These are phyloP conservation scores for Acer yangbiense DNA, from an alignment of 345 rosid genomes.

Conservation along the genomic window DNA sequence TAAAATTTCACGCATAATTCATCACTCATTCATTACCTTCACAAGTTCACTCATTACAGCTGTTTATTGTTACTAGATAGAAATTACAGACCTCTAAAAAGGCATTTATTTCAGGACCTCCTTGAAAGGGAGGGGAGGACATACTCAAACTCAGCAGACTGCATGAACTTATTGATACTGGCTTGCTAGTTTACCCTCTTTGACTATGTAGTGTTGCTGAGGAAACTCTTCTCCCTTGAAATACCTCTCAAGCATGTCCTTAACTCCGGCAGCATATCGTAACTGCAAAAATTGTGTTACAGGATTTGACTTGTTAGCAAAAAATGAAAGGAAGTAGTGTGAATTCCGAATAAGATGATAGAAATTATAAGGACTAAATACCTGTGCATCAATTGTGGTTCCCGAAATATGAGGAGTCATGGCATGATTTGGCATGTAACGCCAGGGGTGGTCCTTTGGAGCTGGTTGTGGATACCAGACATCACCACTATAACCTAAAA, in stretches of 20 bases:
- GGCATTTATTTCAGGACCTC: background rate
- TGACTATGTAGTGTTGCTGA: conserved; percentile 75
- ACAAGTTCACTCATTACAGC: background rate
- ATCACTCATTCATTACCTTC: too few relatives aligned
- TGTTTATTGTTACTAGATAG: conserved; percentile 2
- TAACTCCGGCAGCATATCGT: conserved; percentile 84
- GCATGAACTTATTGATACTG: conserved; percentile 59
- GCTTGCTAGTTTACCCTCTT: conserved; percentile 76
- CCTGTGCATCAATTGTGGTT: conserved; percentile 96
- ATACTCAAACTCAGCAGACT: background rate
- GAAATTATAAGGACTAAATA: conserved; percentile 17
- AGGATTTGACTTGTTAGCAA: conserved; percentile 9
- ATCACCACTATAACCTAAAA: conserved; percentile 87
- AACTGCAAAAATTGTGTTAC: conserved; percentile 43
- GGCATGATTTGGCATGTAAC: conserved; percentile 97
- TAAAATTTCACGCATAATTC: background rate
- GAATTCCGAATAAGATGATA: background rate
- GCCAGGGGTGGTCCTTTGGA: conserved; percentile 98
- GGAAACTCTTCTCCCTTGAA: conserved; percentile 94
- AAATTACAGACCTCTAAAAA: background rate
- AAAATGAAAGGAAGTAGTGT: background rate
- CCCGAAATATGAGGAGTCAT: conserved; percentile 99
- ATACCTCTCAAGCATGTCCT: conserved; percentile 92
- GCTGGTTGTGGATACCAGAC: conserved; percentile 97
- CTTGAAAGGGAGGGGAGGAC: background rate